Evolutionary conservation across 129 eudicot species (phyloP).

Genomic region (Calendula officinalis): DNA sequence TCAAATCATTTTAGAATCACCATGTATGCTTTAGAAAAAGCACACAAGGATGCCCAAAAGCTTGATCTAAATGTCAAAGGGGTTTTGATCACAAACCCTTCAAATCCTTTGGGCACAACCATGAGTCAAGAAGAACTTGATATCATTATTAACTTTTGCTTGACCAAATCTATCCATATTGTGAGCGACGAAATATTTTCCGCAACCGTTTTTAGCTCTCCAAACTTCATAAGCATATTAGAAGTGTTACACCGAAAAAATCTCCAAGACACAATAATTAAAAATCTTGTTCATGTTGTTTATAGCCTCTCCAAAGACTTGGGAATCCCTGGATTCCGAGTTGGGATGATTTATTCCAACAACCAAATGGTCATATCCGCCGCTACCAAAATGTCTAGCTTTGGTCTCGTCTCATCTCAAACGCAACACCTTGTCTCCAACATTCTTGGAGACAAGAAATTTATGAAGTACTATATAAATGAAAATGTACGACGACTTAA

Average conservation of each 20-base stretch:
- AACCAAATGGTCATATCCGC: constrained; percentile 41
- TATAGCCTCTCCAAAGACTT: constrained; percentile 47
- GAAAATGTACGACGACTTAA: constrained; percentile 44
- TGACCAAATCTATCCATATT: constrained; percentile 33
- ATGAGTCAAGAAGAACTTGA: constrained; percentile 32
- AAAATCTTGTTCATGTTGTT: constrained; percentile 31
- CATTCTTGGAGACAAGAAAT: constrained; percentile 45
- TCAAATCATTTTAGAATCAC: constrained; percentile 40
- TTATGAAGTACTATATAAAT: constrained; percentile 30
- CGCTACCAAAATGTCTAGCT: constrained; percentile 71
- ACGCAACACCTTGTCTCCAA: constrained; percentile 57
- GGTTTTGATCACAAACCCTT: constrained; percentile 43
- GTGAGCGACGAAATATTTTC: constrained; percentile 40
- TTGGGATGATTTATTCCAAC: constrained; percentile 58
- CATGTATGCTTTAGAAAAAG: constrained; percentile 35
- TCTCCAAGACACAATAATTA: constrained; percentile 9
- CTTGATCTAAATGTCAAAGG: constrained; percentile 43
- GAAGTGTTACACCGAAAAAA: constrained; percentile 20
- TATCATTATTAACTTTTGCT: constrained; percentile 30
- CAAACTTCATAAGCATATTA: constrained; percentile 32
- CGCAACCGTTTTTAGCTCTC: constrained; percentile 23
- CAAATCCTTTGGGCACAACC: constrained; percentile 54
- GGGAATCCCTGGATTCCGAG: constrained; percentile 60
- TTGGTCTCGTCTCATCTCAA: constrained; percentile 64
- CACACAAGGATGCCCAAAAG: constrained; percentile 37